phyloP scores from a whole-genome alignment of 1,139 yeast genomes.

The Arxiozyma heterogenica region DNA sequence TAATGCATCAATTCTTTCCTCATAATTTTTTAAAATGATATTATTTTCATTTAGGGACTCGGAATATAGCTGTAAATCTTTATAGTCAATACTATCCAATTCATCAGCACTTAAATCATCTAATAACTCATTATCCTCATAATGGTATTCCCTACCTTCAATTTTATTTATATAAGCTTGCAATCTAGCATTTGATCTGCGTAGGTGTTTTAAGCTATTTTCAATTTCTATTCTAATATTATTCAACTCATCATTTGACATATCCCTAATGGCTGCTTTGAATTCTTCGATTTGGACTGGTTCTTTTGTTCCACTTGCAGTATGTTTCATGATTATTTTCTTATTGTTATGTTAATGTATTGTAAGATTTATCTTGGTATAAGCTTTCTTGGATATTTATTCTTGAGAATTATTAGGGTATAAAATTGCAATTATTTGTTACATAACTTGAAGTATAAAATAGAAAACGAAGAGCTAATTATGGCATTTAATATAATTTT shows the following conservation, averaged over 20 bases:
- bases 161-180: constrained; percentile 24
- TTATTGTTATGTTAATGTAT: too few species aligned
- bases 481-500: background rate
- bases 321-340: constrained; percentile 5
- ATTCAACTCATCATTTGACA: constrained; percentile 28
- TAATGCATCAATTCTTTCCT: constrained; percentile 29
- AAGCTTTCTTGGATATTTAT: background rate
- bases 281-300: constrained; percentile 35
- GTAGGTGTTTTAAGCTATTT: constrained; percentile 31
- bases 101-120: constrained; percentile 11
- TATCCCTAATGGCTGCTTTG: constrained; percentile 30
- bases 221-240: constrained; percentile 25
- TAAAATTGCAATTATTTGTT: background rate
- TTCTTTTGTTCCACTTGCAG: constrained; percentile 23
- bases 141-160: constrained; percentile 16
- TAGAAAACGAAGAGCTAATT: background rate
- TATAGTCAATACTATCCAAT: constrained; percentile 20
- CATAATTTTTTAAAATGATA: constrained; percentile 31
- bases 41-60: constrained; percentile 33
- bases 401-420: background rate
- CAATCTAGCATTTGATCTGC: constrained; percentile 32
- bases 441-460: background rate
- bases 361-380: background rate
- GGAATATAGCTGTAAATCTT: constrained; percentile 28
- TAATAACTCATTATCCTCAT: constrained; percentile 8